Evolutionary conservation across 257 asterid genomes (phyloP).

Genomic region (Solanum lycopersicoides): DNA sequence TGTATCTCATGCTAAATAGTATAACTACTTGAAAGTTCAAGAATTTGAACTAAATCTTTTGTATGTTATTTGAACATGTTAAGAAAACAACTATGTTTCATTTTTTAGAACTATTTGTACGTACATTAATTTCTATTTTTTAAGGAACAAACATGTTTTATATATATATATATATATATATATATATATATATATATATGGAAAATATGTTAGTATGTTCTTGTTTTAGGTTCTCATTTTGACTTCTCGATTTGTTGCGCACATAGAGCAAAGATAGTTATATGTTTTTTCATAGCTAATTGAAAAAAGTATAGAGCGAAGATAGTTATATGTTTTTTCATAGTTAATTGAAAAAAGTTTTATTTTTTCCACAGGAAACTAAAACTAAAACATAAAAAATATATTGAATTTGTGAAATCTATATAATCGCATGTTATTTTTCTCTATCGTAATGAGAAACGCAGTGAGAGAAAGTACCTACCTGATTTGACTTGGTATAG

Average conservation of each 20-base stretch:
- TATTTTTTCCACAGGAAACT: not conserved
- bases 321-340: not conserved
- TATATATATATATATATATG: no score
- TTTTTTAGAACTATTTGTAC: not conserved
- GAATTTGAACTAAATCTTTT: not conserved
- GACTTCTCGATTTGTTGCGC: no score
- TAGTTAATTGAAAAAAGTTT: no score
- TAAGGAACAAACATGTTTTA: not conserved
- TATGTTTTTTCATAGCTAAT: no score
- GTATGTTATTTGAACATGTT: not conserved
- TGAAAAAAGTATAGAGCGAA: no score
- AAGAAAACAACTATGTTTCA: not conserved
- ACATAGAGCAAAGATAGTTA: not conserved
- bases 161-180: no score
- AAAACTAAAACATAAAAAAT: not conserved
- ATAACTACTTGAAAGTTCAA: not conserved
- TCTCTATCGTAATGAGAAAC: not conserved
- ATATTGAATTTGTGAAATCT: not conserved
- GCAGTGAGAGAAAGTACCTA: not conserved
- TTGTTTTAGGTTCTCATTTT: no score
- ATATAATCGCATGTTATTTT: not conserved
- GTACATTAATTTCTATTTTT: not conserved
- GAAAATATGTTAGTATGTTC: no score
- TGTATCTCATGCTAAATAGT: not conserved
- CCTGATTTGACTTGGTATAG: not conserved